A percentile compares a stretch with the other conserved stretches of the same genome.
Evolutionary conservation across 257 asterid species (phyloP).

Genomic region (Solanum sejunctum): DNA sequence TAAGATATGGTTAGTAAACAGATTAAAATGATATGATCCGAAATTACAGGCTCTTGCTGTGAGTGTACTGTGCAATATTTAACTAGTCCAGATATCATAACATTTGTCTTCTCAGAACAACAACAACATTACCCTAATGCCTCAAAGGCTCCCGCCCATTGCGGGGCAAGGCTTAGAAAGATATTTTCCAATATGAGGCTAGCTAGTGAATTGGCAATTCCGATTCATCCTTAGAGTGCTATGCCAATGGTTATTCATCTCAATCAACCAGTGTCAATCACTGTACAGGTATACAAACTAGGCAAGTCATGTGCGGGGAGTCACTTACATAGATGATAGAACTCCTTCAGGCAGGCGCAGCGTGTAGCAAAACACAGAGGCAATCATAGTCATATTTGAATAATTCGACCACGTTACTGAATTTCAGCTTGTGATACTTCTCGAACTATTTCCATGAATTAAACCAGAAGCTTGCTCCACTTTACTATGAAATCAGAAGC

Average conservation of each 20-base stretch:
- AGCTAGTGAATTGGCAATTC: not conserved
- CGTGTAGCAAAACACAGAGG: not conserved
- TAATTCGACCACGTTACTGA: not conserved
- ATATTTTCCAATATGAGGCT: not conserved
- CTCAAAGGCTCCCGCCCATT: no score
- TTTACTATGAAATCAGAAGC: slow-evolving; percentile 6
- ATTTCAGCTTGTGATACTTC: not conserved
- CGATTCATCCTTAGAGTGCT: not conserved
- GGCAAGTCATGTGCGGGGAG: not conserved
- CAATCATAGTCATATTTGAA: not conserved
- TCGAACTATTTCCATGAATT: not conserved
- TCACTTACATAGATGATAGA: not conserved
- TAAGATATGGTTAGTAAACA: not conserved
- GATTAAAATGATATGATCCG: not conserved
- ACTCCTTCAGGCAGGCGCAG: not conserved
- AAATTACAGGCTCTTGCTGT: not conserved
- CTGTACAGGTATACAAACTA: not conserved
- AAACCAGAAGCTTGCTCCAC: not conserved
- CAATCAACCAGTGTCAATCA: not conserved
- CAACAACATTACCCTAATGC: no score
- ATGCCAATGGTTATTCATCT: not conserved
- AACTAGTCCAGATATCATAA: not conserved
- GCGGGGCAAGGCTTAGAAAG: not conserved
- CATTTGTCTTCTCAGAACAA: not conserved
- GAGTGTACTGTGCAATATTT: not conserved